Percentiles rank a stretch among this genome's conserved stretches.
Conservation (phyloP, 495 filamentous ascomycete species). For the Penicillium fimorum region DNA sequence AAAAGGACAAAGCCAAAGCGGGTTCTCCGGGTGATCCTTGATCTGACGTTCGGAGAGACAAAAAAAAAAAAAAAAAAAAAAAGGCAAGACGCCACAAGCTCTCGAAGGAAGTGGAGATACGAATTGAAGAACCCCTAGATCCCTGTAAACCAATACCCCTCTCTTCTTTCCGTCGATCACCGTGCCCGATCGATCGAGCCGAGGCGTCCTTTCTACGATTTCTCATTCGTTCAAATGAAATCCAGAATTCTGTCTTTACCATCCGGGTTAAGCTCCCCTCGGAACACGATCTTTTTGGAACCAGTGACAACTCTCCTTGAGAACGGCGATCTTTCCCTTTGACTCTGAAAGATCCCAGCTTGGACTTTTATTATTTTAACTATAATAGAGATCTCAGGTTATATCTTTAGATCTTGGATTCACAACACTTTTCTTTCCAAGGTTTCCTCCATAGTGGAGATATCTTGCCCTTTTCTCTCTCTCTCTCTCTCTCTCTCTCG, state of each 20-base stretch:
- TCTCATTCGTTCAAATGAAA: neutral
- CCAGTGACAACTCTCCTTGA: constrained; percentile 19
- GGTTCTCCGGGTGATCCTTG: constrained; percentile 20
- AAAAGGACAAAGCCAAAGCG: constrained; percentile 18
- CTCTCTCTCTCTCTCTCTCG: too few relatives aligned
- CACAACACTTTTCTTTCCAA: neutral
- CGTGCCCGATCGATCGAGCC: constrained; percentile 28
- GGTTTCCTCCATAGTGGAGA: neutral
- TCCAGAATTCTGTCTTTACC: neutral
- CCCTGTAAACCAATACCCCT: constrained; percentile 23
- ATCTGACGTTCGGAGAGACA: constrained; percentile 25
- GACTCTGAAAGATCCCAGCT: constrained; percentile 15
- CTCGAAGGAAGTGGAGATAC: constrained; percentile 30
- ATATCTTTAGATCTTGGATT: neutral
- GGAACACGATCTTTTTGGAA: constrained; percentile 24
- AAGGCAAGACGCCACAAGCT: constrained; percentile 6
- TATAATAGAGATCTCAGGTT: neutral
- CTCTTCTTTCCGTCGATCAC: constrained; percentile 25
- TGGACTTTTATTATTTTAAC: constrained; percentile 11
- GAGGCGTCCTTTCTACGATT: constrained; percentile 10
- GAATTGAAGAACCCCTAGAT: constrained; percentile 29
- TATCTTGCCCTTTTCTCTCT: neutral
- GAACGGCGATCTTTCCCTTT: constrained; percentile 23
- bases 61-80: neutral
- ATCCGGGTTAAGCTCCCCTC: constrained; percentile 21